Evolutionary conservation across 2,329 filamentous ascomycete species (phyloP).

Genomic region (Volutella citrinella): DNA sequence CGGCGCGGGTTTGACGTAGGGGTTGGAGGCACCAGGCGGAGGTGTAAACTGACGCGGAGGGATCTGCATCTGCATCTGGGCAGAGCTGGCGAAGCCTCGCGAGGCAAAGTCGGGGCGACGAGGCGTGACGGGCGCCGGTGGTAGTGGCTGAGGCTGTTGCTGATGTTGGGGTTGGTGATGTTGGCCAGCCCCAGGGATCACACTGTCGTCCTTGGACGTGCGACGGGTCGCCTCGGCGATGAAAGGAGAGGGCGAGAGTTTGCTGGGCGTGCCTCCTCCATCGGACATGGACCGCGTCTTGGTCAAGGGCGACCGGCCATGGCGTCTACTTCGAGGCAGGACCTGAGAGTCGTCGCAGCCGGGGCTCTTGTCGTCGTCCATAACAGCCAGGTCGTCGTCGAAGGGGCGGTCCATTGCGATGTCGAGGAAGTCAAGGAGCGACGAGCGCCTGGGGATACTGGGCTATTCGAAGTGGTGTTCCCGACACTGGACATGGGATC

Average conservation of each 20-base stretch:
- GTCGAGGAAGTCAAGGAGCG: slow-evolving; percentile 11
- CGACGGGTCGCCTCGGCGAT: slow-evolving; percentile 52
- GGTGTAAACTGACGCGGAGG: slow-evolving; percentile 34
- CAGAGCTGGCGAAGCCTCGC: slow-evolving; percentile 59
- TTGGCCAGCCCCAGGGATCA: too few species aligned
- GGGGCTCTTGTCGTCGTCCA: slow-evolving; percentile 25
- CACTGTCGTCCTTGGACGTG: slow-evolving; percentile 65
- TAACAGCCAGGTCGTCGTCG: slow-evolving; percentile 33
- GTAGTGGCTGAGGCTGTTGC: too few species aligned
- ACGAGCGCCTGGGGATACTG: too few species aligned
- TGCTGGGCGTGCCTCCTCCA: slow-evolving; percentile 52
- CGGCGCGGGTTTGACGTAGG: slow-evolving; percentile 57
- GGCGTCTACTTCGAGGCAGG: slow-evolving; percentile 8
- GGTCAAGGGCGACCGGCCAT: slow-evolving; percentile 38
- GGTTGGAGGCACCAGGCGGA: slow-evolving; percentile 31
- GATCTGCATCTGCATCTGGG: too few species aligned
- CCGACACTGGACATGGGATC: too few species aligned
- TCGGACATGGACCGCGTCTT: slow-evolving; percentile 66
- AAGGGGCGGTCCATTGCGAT: too few species aligned
- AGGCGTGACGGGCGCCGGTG: slow-evolving; percentile 66
- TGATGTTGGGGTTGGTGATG: slow-evolving; percentile 44
- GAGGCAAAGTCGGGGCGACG: slow-evolving; percentile 61
- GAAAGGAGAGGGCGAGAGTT: slow-evolving; percentile 56
- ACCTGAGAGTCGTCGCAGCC: slow-evolving; percentile 15
- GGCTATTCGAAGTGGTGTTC: too few species aligned